phyloP scores from a whole-genome alignment of 495 filamentous ascomycete genomes.

The Extremus antarcticus region DNA sequence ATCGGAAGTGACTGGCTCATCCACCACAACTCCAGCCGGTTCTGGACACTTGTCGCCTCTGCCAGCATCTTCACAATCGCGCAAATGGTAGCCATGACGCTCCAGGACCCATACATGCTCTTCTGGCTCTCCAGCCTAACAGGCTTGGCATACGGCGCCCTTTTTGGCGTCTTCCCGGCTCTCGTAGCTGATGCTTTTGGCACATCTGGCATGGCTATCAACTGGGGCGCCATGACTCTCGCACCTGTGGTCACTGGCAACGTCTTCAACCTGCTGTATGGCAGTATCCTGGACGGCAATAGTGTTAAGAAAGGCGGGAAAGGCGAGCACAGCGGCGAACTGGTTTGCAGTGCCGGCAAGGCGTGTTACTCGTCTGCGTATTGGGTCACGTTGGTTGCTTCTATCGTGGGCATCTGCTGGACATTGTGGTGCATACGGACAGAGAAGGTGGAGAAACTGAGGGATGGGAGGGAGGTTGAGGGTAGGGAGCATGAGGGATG shows the following conservation, averaged over 20 bases:
- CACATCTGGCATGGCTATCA: conserved; percentile 56
- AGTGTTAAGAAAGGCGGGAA: conserved; percentile 57
- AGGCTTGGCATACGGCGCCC: conserved; percentile 83
- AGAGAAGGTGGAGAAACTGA: conserved; percentile 37
- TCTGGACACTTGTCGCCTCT: conserved; percentile 79
- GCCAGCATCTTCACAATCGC: conserved; percentile 67
- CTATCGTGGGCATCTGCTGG: conserved; percentile 54
- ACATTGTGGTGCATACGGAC: conserved; percentile 69
- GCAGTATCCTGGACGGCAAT: conserved; percentile 68
- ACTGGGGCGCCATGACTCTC: conserved; percentile 88
- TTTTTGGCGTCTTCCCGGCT: conserved; percentile 91
- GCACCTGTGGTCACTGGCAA: conserved; percentile 77
- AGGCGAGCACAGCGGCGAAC: conserved; percentile 45
- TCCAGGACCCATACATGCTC: conserved; percentile 70
- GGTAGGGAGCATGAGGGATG: conserved; percentile 15
- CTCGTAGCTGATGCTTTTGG: conserved; percentile 88
- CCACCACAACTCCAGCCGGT: conserved; percentile 65
- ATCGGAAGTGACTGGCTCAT: conserved; percentile 84
- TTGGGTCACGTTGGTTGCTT: conserved; percentile 66
- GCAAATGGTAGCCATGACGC: conserved; percentile 66
- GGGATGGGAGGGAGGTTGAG: conserved; percentile 15
- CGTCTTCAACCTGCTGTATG: conserved; percentile 85
- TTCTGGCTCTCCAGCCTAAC: conserved; percentile 70
- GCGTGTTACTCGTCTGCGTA: conserved; percentile 76
- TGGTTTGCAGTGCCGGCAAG: conserved; percentile 67